Conservation (phyloP, 2,329 filamentous ascomycete species). For the Pseudogymnoascus sp. region DNA sequence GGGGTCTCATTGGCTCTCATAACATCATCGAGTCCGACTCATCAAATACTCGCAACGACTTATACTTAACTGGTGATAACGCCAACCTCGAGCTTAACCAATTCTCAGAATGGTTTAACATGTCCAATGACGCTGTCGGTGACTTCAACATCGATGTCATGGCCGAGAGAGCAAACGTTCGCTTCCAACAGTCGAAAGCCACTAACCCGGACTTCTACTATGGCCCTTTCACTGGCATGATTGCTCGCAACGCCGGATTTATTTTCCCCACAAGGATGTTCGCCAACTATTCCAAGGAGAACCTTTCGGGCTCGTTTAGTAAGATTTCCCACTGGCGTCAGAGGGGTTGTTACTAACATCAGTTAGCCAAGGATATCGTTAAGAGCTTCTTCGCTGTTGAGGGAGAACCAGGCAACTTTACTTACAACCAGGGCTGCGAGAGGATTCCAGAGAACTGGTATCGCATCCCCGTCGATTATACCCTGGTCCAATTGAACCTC, state of each 20-base stretch:
- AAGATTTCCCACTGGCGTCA: background rate
- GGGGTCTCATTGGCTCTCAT: constrained; percentile 24
- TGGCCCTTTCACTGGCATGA: constrained; percentile 41
- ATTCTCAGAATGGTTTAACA: constrained; percentile 37
- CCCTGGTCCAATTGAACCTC: constrained; percentile 33
- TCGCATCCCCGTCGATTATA: constrained; percentile 28
- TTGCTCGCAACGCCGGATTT: constrained; percentile 25
- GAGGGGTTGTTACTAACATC: background rate
- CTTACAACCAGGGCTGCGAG: constrained; percentile 24
- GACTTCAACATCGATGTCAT: constrained; percentile 20
- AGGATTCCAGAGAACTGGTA: constrained; percentile 33
- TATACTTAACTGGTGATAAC: constrained; percentile 31
- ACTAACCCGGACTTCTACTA: constrained; percentile 46
- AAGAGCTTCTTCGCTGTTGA: constrained; percentile 29
- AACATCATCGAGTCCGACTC: constrained; percentile 24
- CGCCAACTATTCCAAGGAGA: constrained; percentile 25
- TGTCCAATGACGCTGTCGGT: constrained; percentile 28
- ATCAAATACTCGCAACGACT: constrained; percentile 23
- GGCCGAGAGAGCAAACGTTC: constrained; percentile 24
- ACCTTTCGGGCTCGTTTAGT: constrained; percentile 22
- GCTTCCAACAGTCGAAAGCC: constrained; percentile 38
- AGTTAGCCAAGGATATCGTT: constrained; percentile 15
- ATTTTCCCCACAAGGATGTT: constrained; percentile 27
- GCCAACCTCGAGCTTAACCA: constrained; percentile 41
- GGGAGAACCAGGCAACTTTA: constrained; percentile 34